Base-by-base conservation (phyloP, 2,329 filamentous ascomycete genomes). In the Colletotrichum sp. region DNA sequence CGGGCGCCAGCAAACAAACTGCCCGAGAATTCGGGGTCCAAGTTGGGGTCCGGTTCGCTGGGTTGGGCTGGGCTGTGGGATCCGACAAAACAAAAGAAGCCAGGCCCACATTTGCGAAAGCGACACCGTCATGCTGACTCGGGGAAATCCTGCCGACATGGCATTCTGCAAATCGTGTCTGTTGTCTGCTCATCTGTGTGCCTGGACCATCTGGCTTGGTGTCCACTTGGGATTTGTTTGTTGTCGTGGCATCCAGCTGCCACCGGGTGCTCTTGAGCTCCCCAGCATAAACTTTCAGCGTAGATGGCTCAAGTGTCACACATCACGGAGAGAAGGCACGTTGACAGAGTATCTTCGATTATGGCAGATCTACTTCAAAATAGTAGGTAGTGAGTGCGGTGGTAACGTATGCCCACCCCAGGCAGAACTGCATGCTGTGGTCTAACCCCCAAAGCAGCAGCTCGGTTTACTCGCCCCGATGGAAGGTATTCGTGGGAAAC, bases 121-220 rank as follows among this genome's bases (percentile, higher is more conserved):
- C 44, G 28, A 68, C 55, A 60, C 57, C 16, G 48, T 60, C 44
- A 60, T 72, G 64, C 73, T 76, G 48, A 74, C 71, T 76, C 74
- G 70, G 28, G 25, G 25, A 13, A 60, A 22, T 36, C 15, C 19
- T 61, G 55, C 61, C 61, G 61, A 67, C 52, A 67, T 71, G 68
- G 68, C n/a, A 39, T 60, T 68, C 22, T 68, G 30, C 36, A 36
- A 57, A 32, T 67, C 34, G 48, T 30, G 59, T 22, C 11, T 27
- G 55, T 28, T 15, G 36, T 28, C n/a, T 30, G 28, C 44, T 15
- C 25, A 19, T 48, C 27, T 22, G 34, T n/a, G 28, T 66, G 27
- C 52, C 22, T 52, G 11, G 34, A 19, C 19, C 28, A 34, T 61
- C 12, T 22, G 44, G 44, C 44, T 52, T 22, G 44, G 44, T 57